phyloP scores from a whole-genome alignment of 495 filamentous ascomycete genomes.

The Penicillium roqueforti region DNA sequence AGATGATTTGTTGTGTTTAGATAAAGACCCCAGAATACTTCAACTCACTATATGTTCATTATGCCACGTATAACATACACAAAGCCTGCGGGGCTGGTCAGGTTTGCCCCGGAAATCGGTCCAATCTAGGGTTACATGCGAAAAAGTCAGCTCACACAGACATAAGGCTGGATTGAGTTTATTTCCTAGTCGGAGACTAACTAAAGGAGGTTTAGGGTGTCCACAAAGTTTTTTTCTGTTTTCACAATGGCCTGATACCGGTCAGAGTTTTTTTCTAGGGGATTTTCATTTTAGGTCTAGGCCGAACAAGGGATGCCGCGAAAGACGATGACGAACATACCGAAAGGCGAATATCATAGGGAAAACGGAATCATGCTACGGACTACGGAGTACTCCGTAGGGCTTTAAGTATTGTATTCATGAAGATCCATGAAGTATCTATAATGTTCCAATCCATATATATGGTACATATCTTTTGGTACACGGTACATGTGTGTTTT shows the following conservation, averaged over 20 bases:
- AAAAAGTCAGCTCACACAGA: not conserved
- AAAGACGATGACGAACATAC: slow-evolving; percentile 2
- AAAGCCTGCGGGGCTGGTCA: not conserved
- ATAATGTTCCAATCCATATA: not conserved
- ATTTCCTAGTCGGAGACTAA: not conserved
- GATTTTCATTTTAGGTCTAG: slow-evolving; percentile 17
- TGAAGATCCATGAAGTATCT: not conserved
- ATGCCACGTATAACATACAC: not conserved
- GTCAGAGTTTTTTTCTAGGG: slow-evolving; percentile 11
- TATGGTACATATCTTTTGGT: not conserved
- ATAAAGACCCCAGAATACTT: not conserved
- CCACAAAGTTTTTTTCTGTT: not conserved
- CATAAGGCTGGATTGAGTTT: not conserved
- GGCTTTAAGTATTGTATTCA: not conserved
- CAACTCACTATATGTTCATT: not conserved
- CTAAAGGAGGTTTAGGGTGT: not conserved
- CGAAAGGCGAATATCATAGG: not conserved
- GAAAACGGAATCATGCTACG: not conserved
- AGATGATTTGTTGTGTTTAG: not conserved
- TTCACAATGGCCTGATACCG: slow-evolving; percentile 8
- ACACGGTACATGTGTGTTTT: not conserved
- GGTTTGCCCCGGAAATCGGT: not conserved
- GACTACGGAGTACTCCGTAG: no score
- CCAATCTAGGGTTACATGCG: not conserved
- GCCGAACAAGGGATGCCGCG: slow-evolving; percentile 10